Percentiles rank a stretch among this genome's conserved stretches.
These are phyloP conservation scores for Jamesozyma jinghongensis DNA, from an alignment of 805 yeast species.

Conservation along the genomic window DNA sequence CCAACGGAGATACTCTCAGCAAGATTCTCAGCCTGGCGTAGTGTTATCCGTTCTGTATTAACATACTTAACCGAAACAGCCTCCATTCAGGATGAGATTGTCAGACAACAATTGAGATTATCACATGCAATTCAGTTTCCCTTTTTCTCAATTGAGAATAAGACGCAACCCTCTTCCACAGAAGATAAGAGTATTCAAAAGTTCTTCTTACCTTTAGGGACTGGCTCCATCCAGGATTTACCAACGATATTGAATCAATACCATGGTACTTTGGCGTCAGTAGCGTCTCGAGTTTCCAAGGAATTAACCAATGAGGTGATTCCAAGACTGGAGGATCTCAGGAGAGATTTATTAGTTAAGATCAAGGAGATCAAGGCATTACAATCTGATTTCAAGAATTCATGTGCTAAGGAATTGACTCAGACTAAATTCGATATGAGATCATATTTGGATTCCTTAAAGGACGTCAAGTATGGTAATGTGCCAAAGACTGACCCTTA, in stretches of 20 bases:
- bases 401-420: constrained; percentile 57
- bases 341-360: constrained; percentile 70
- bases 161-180: constrained; percentile 21
- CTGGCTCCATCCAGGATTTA: constrained; percentile 73
- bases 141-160: constrained; percentile 25
- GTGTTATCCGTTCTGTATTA: constrained; percentile 62
- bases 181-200: constrained; percentile 24
- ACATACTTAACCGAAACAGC: constrained; percentile 72
- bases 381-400: constrained; percentile 76
- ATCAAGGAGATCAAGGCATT: constrained; percentile 79
- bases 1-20: constrained; percentile 85
- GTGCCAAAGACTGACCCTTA: constrained; percentile 65
- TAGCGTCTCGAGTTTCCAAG: constrained; percentile 49
- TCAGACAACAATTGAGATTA: constrained; percentile 70
- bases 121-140: constrained; percentile 63
- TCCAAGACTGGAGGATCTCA: constrained; percentile 58
- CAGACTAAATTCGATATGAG: constrained; percentile 51
- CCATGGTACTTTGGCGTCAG: constrained; percentile 50
- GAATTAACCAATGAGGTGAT: constrained; percentile 54
- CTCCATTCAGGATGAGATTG: constrained; percentile 78
- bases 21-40: constrained; percentile 81
- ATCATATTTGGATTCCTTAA: constrained; percentile 52
- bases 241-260: constrained; percentile 62
- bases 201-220: constrained; percentile 69
- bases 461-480: constrained; percentile 42